Base-by-base conservation (phyloP, 352 stramenopile species). In the Peronospora tabacina region DNA sequence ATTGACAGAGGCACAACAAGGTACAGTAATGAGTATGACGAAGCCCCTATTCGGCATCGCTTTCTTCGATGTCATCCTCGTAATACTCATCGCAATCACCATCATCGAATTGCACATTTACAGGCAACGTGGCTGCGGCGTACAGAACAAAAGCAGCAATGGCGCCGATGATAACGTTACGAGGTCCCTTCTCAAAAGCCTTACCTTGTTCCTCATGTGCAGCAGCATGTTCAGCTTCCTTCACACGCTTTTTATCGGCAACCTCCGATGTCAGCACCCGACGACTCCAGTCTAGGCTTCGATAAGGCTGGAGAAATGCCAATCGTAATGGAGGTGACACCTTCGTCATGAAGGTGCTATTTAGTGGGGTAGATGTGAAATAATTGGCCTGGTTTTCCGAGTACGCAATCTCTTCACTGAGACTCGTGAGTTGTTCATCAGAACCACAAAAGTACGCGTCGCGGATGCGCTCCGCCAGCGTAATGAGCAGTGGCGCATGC, bases 251-350 rank as follows among this genome's bases (percentile, higher is more conserved):
- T 37, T 81, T 75, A 44, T 71, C 49, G 4, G 63, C 63, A 17
- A 90, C 53, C 2, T 89, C 73, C 13, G 53, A 57, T n/a, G 70
- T 53, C 15, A 87, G 51, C 39, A 82, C 77, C n/a, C 80, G 80
- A 16, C 78, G 77, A 47, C 78, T 77, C 82, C 82, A 94, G 55
- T 90, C 82, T 19, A 94, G 54, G 52, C 80, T 94, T 22, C 72
- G 72, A 49, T 90, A 94, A 40, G 82, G 82, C 52, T 82, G 58
- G 8, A 91, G 42, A 60, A 91, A 91, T 35, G 74, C 66, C 12
- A 87, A 61, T 28, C 87, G 72, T 39, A 82, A 51, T 4, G 72
- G 56, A 11, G 63, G 30, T 2, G 75, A 56, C 32, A 90, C 75
- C 30, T 88, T 82, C 43, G 72, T 78, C 75, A 89, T 87, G 51